phyloP scores from a whole-genome alignment of 331 rosid species.

The Rhamnella rubrinervis region DNA sequence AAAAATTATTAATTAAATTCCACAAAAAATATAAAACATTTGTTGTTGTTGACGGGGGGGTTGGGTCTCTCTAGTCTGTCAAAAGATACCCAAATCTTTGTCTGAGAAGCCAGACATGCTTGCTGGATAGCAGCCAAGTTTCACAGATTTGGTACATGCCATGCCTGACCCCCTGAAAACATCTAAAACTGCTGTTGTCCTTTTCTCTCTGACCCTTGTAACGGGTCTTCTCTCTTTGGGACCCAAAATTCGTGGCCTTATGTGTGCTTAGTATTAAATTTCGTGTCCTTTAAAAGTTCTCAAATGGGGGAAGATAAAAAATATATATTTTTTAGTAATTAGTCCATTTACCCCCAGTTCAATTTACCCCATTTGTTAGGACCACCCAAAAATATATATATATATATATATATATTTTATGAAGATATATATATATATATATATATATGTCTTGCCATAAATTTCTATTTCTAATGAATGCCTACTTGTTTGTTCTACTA shows the following conservation, averaged over 20 bases:
- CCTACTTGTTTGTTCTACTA: conserved; percentile 33
- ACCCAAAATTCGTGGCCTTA: conserved; percentile 26
- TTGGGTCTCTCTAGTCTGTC: conserved; percentile 40
- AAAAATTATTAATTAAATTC: no score
- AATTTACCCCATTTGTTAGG: conserved; percentile 23
- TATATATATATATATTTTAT: no score
- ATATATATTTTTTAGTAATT: background rate
- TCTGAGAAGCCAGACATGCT: conserved; percentile 58
- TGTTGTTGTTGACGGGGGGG: conserved; percentile 12
- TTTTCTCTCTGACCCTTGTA: conserved; percentile 48
- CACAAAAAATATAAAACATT: conserved; percentile 11
- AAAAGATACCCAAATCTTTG: conserved; percentile 90
- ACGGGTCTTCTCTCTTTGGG: conserved; percentile 19
- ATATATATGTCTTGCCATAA: conserved; percentile 30
- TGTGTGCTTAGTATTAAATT: conserved; percentile 29
- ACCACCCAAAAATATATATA: conserved; percentile 41
- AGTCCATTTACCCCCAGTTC: conserved; percentile 21
- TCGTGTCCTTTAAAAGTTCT: conserved; percentile 10
- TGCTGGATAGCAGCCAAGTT: conserved; percentile 55
- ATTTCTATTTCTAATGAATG: conserved; percentile 35
- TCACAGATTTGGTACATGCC: conserved; percentile 60
- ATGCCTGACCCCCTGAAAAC: conserved; percentile 44
- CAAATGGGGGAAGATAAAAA: background rate
- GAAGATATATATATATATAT: background rate
- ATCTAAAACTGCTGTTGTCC: conserved; percentile 51